Base-by-base conservation (phyloP, 2,329 filamentous ascomycete genomes). In the Helotiales sp. region DNA sequence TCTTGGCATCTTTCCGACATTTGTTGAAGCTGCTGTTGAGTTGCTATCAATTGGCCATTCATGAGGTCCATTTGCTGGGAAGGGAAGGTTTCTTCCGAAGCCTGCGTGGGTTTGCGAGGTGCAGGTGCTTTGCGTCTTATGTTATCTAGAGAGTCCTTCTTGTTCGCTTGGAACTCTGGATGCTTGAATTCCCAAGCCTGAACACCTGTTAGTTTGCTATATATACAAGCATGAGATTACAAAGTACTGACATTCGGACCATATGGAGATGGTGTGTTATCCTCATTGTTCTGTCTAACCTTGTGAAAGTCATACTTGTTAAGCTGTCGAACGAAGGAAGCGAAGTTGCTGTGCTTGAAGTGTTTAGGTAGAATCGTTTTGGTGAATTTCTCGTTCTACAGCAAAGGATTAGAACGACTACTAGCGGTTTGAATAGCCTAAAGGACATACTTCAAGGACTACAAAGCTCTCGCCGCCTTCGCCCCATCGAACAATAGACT, bases 221-320 rank as follows among this genome's bases (percentile, higher is more conserved):
- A 25, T 17, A 38, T 52, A 33, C 12, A 42, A 27, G 31, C 13
- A 48, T 19, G 50, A 44, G 6, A 34, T 3, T 19, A 30, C n/a
- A 5, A 38, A 9, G 17, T 75, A 71, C 73, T 69, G 76, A 95
- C 91, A 74, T 89, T 89, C 61, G 87, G 80, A 17, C 91, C 91
- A 68, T 96, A 96, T 6, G 87, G 88, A 56, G 90, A 91, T 67
- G 90, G 84, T 25, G 88, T 89, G 67, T 84, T 91, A 69, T 96
- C 91, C 70, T 96, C 91, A 65, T 91, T 96, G 69, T 93, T 90
- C 70, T 89, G 90, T 64, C 95, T 85, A 63, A 98, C 93, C 80
- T 99, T 99, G 80, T 99, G 95, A 68, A 99, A 99, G 72, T 96
- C 93, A 74, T 96, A 97, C 73, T 97, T 97, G 79, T 97, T 97